Percentiles rank a stretch among this genome's conserved stretches.
phyloP scores from a whole-genome alignment of 352 stramenopile species.

The Elongisporangium anandrum region DNA sequence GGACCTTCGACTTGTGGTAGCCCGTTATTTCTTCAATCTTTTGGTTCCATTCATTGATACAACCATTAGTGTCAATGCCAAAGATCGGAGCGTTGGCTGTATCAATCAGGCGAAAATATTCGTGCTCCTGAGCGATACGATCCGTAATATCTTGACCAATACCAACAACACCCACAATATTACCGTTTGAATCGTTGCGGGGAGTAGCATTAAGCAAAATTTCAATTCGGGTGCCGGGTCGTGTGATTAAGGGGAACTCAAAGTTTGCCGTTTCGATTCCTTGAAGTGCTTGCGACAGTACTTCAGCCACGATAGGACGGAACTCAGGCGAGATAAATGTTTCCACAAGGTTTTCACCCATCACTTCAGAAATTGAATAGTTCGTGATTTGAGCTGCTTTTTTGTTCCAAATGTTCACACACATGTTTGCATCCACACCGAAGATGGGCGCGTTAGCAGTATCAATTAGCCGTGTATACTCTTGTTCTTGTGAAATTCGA shows the following conservation, averaged over 20 bases:
- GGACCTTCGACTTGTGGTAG: constrained; percentile 64
- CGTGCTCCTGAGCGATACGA: constrained; percentile 47
- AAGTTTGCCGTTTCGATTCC: constrained; percentile 71
- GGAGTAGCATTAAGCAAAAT: constrained; percentile 35
- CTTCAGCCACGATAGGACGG: constrained; percentile 15
- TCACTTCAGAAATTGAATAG: constrained; percentile 72
- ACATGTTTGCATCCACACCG: constrained; percentile 51
- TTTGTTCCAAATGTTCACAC: constrained; percentile 72
- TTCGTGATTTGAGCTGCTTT: constrained; percentile 75
- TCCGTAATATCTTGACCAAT: constrained; percentile 68
- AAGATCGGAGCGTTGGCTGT: constrained; percentile 82
- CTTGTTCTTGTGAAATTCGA: constrained; percentile 66
- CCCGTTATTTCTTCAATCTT: constrained; percentile 86
- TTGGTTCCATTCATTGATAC: constrained; percentile 86
- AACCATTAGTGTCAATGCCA: constrained; percentile 75
- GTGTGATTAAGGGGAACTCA: constrained; percentile 65
- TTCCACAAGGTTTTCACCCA: constrained; percentile 68
- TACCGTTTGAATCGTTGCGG: constrained; percentile 37
- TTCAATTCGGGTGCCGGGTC: constrained; percentile 42
- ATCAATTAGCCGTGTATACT: constrained; percentile 63
- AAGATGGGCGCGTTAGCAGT: constrained; percentile 73
- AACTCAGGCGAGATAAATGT: constrained; percentile 35
- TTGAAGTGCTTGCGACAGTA: constrained; percentile 37
- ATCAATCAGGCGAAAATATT: constrained; percentile 61
- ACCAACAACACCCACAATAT: constrained; percentile 70